Evolutionary conservation across 805 yeast species (phyloP).

Genomic region (Hyphopichia homilentoma): DNA sequence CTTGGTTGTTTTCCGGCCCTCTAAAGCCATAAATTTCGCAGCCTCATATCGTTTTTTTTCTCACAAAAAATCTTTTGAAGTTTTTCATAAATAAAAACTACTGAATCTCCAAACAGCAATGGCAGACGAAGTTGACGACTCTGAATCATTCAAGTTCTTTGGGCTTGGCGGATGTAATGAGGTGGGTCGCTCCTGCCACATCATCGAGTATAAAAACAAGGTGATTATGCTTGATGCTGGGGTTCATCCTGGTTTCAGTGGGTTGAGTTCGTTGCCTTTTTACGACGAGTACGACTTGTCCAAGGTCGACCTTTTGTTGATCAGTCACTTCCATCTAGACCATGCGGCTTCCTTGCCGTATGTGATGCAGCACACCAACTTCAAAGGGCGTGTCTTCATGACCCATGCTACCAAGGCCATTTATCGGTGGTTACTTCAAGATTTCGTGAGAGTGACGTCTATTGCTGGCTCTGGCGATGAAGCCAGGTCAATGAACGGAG

Average conservation of each 20-base stretch:
- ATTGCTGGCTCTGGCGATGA: slow-evolving; percentile 43
- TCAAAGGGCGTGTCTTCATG: slow-evolving; percentile 96
- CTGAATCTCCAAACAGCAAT: slow-evolving; percentile 2
- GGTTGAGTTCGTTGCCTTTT: slow-evolving; percentile 87
- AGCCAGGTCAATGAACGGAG: slow-evolving; percentile 15
- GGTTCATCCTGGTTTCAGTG: slow-evolving; percentile 92
- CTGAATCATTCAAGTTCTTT: slow-evolving; percentile 57
- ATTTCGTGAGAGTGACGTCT: slow-evolving; percentile 86
- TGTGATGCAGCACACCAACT: slow-evolving; percentile 94
- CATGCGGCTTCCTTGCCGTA: slow-evolving; percentile 98
- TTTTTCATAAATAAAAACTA: too few species aligned
- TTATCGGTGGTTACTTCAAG: slow-evolving; percentile 90
- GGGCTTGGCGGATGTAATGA: slow-evolving; percentile 98
- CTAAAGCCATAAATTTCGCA: too few species aligned
- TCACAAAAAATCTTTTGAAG: too few species aligned
- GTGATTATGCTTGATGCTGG: slow-evolving; percentile 98
- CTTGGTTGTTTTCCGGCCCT: too few species aligned
- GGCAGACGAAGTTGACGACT: slow-evolving; percentile 21
- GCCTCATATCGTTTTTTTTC: too few species aligned
- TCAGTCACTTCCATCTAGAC: slow-evolving; percentile 94
- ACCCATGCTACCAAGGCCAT: slow-evolving; percentile 99
- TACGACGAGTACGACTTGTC: slow-evolving; percentile 93
- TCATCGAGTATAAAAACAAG: slow-evolving; percentile 87
- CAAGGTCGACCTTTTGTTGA: slow-evolving; percentile 77
- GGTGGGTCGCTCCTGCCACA: slow-evolving; percentile 95